Evolutionary conservation across 2,329 filamentous ascomycete species (phyloP).

Genomic region (Monascus ruber): DNA sequence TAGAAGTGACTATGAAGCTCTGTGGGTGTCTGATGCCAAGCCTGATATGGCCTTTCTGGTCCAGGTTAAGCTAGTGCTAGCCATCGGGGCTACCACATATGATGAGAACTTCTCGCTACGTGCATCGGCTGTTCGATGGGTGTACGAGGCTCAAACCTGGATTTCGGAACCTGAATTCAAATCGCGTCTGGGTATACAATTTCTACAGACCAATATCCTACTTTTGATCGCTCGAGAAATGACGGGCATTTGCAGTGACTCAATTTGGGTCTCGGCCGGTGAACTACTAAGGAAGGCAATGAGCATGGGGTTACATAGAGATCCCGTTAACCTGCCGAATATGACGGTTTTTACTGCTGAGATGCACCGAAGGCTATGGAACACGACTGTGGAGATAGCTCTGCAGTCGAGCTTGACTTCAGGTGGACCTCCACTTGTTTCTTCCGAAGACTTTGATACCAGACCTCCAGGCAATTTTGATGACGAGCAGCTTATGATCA

Average conservation of each 20-base stretch:
- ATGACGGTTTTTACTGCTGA: conserved; percentile 10
- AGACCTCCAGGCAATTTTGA: conserved; percentile 28
- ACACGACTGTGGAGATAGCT: conserved; percentile 23
- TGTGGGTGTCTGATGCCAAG: conserved; percentile 31
- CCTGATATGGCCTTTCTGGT: conserved; percentile 38
- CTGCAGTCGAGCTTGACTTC: conserved; percentile 26
- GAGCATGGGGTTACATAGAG: conserved; percentile 31
- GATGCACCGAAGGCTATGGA: conserved; percentile 20
- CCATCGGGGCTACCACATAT: conserved; percentile 43
- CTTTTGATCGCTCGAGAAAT: conserved; percentile 27
- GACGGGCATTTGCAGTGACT: conserved; percentile 21
- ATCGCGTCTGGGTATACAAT: conserved; percentile 37
- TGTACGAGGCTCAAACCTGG: conserved; percentile 48
- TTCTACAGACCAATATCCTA: conserved; percentile 37
- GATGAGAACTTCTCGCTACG: conserved; percentile 43
- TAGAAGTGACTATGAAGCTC: conserved; percentile 40
- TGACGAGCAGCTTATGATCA: conserved; percentile 25
- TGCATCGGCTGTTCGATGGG: conserved; percentile 40
- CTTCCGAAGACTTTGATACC: conserved; percentile 25
- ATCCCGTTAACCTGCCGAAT: conserved; percentile 22
- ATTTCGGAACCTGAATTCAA: conserved; percentile 44
- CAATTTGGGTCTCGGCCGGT: conserved; percentile 29
- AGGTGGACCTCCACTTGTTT: conserved; percentile 25
- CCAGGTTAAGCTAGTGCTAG: conserved; percentile 47
- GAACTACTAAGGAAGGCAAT: conserved; percentile 27